Conservation (phyloP, 768 basidiomycete species). For the Boletellus emodensis region DNA sequence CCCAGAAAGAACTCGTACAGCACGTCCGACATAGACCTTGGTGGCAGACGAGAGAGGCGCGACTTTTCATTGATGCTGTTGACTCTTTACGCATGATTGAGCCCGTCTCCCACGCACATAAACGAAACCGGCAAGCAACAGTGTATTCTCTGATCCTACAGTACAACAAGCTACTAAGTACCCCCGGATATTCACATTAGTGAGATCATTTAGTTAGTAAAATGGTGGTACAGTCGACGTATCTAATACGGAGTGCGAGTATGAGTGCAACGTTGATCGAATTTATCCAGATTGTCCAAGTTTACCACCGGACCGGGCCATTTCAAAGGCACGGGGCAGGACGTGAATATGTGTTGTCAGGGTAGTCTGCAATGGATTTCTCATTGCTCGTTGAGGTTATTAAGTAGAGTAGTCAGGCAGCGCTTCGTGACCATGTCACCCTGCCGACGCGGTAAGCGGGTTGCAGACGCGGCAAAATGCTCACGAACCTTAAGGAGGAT, state of each 20-base stretch:
- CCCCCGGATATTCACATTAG: conserved; percentile 30
- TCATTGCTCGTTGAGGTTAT: conserved; percentile 77
- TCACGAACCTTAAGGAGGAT: conserved; percentile 76
- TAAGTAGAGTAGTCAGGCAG: conserved; percentile 84
- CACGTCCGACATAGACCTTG: conserved; percentile 10
- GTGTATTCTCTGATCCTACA: conserved; percentile 27
- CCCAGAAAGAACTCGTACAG: conserved; percentile 8
- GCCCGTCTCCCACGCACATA: conserved; percentile 17
- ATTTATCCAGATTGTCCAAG: conserved; percentile 31
- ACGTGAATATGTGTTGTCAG: conserved; percentile 3
- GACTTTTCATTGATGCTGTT: background rate
- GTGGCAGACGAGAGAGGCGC: background rate
- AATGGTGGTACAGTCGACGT: conserved; percentile 28
- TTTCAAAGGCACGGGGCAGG: conserved; percentile 16
- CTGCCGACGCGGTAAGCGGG: conserved; percentile 36
- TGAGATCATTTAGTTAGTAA: conserved; percentile 27
- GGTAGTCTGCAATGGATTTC: background rate
- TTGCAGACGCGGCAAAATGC: background rate
- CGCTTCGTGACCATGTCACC: conserved; percentile 98
- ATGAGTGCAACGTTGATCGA: conserved; percentile 25
- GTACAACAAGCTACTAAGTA: conserved; percentile 31
- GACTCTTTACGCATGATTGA: background rate
- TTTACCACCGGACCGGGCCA: conserved; percentile 17
- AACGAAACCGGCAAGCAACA: background rate
- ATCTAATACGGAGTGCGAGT: conserved; percentile 24